Base-by-base conservation (phyloP, 176 grass and related monocot species). In the Musa acuminata region DNA sequence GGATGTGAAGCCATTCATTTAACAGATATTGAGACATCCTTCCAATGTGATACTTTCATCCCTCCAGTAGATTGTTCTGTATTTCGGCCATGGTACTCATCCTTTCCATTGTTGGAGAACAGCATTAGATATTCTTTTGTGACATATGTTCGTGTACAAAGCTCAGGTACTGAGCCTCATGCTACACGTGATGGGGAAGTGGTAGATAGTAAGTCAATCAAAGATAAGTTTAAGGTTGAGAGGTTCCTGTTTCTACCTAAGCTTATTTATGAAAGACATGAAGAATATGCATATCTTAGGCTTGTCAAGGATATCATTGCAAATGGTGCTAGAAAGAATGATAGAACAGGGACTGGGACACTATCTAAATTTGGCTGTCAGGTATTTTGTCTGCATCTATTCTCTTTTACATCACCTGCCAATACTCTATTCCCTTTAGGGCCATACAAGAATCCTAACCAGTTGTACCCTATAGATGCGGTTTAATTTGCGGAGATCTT, bases 341-440 rank as follows among this genome's bases (percentile, higher is more conserved):
- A 96, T 13, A 84, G 92, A 64, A 96, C 92, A 67, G 92, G 89
- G 69, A 96, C 92, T 23, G 92, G 92, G 80, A 96, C 89, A 52
- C 79, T 92, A 63, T 96, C 92, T 58, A 92, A 92, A 84, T 92
- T 96, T 73, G 92, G 92, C 59, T 96, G 87, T 51, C 92, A 96
- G 89, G 92, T 96, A 85, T 66, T 64, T 76, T 48, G 1, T 53
- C 51, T 23, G 51, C 10, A 8, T 54, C 20, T 49, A 62, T 13
- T 24, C 24, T 62, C 35, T 1, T 62, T 62, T 8, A 13, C 29
- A 14, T 63, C 3, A 16, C 14, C 20, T 60, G 16, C 17, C 8
- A 25, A 23, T 49, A 63, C 1, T 60, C 62, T 74, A 25, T 19
- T 63, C 49, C 29, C 14, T 49, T 50, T 19, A 67, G 26, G 14